Conservation (phyloP, 164 flowering plant genomes). For the Amborella trichopoda region DNA sequence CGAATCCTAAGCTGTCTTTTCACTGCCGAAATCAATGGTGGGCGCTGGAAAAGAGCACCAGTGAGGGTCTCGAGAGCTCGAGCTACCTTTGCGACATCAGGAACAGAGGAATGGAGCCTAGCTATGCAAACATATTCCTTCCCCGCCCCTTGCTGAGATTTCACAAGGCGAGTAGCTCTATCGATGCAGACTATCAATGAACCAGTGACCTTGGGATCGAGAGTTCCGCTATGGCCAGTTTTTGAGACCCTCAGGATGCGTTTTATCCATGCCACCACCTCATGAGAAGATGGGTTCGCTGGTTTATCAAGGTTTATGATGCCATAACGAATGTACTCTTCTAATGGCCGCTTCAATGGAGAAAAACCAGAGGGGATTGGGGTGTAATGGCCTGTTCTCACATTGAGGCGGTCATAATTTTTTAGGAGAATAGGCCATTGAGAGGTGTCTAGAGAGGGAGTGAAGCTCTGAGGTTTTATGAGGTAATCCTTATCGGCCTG, state of each 20-base stretch:
- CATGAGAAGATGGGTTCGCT: slow-evolving; percentile 69
- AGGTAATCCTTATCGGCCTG: slow-evolving; percentile 19
- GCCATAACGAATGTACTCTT: slow-evolving; percentile 55
- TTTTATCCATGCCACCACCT: slow-evolving; percentile 80
- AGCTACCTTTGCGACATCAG: slow-evolving; percentile 49
- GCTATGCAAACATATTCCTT: slow-evolving; percentile 78
- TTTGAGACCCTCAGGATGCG: slow-evolving; percentile 54
- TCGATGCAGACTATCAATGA: slow-evolving; percentile 70
- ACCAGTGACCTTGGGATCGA: slow-evolving; percentile 77
- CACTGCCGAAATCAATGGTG: slow-evolving; percentile 64
- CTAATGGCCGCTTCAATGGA: slow-evolving; percentile 64
- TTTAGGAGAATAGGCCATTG: slow-evolving; percentile 75
- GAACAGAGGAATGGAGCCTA: slow-evolving; percentile 44
- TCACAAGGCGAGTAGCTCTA: slow-evolving; percentile 62
- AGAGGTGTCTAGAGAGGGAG: slow-evolving; percentile 56
- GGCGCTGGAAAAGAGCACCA: slow-evolving; percentile 69
- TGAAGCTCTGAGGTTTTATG: slow-evolving; percentile 65
- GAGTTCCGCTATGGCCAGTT: slow-evolving; percentile 72
- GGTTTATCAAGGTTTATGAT: slow-evolving; percentile 74
- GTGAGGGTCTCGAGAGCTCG: slow-evolving; percentile 58
- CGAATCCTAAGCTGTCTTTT: slow-evolving; percentile 65
- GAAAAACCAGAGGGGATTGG: slow-evolving; percentile 57
- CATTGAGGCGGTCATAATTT: slow-evolving; percentile 70
- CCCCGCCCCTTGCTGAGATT: slow-evolving; percentile 80
- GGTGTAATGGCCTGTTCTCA: slow-evolving; percentile 70